phyloP scores from a whole-genome alignment of 257 asterid species.

The Marsdenia floribunda region DNA sequence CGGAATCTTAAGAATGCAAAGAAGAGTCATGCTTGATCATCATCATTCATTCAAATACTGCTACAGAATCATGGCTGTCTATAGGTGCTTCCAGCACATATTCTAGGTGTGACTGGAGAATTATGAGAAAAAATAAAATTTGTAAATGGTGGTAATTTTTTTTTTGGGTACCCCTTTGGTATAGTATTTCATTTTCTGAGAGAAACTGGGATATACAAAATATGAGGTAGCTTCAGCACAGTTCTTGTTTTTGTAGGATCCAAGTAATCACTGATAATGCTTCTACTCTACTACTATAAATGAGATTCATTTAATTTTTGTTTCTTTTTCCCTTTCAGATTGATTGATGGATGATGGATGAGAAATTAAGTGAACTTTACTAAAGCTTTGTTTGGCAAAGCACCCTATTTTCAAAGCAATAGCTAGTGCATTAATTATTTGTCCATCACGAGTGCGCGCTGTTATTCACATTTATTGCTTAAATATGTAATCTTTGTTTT shows the following conservation, averaged over 20 bases:
- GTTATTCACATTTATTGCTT: too few relatives aligned
- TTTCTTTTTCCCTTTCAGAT: too few relatives aligned
- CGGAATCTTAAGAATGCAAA: slow-evolving; percentile 71
- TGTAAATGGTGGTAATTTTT: slow-evolving; percentile 16
- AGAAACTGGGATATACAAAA: slow-evolving; percentile 1
- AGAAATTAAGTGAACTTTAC: too few relatives aligned
- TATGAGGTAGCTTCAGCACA: slow-evolving; percentile 7
- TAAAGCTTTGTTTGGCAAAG: too few relatives aligned
- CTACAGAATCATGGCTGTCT: slow-evolving; percentile 18
- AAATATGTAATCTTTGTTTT: too few relatives aligned
- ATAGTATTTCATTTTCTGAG: slow-evolving; percentile 20
- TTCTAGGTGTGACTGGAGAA: slow-evolving; percentile 19
- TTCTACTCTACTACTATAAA: background rate
- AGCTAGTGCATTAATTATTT: too few relatives aligned
- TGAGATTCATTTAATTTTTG: slow-evolving; percentile 12
- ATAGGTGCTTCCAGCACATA: slow-evolving; percentile 17
- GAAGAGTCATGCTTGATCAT: slow-evolving; percentile 30
- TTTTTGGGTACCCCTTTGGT: slow-evolving; percentile 18
- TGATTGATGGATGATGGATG: too few relatives aligned
- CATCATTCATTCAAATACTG: background rate
- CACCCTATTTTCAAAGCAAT: too few relatives aligned
- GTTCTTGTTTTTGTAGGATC: slow-evolving; percentile 7
- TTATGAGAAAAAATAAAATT: slow-evolving; percentile 4
- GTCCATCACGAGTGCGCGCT: too few relatives aligned
- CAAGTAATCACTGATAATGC: background rate